Conservation (phyloP, 106 monocot species). For the Posidonia australis region DNA sequence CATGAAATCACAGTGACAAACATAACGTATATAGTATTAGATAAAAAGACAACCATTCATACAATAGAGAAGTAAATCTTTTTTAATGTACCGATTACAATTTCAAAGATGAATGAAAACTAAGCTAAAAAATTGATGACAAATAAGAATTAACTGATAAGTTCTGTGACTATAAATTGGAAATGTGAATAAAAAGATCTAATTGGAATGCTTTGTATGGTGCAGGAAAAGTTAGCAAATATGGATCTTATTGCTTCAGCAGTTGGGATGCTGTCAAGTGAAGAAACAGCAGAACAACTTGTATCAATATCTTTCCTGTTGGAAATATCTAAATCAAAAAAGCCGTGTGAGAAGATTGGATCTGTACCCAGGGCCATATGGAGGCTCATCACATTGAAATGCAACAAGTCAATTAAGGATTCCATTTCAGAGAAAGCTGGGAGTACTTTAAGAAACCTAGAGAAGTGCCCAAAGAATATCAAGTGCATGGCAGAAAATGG, state of each 20-base stretch:
- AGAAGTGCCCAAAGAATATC: conserved; percentile 40
- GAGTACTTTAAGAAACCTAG: conserved; percentile 43
- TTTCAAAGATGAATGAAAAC: no score
- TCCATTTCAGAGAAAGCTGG: conserved; percentile 33
- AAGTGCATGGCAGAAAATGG: conserved; percentile 62
- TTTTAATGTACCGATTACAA: no score
- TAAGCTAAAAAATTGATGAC: no score
- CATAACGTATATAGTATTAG: no score
- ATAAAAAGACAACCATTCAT: no score
- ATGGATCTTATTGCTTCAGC: conserved; percentile 28
- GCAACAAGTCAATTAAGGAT: conserved; percentile 21
- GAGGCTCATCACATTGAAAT: conserved; percentile 43
- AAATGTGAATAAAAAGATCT: neutral
- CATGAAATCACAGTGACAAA: no score
- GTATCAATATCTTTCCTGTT: conserved; percentile 43
- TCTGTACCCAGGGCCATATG: conserved; percentile 29
- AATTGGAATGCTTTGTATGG: neutral
- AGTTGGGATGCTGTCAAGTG: conserved; percentile 46
- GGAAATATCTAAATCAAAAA: conserved; percentile 45
- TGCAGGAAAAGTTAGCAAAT: conserved; percentile 42
- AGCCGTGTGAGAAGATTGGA: conserved; percentile 32
- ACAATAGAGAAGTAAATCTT: no score
- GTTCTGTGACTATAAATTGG: no score
- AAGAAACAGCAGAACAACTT: conserved; percentile 24
- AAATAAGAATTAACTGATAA: no score